Conservation (phyloP, 495 filamentous ascomycete genomes). For the Aspergillus wentii region DNA sequence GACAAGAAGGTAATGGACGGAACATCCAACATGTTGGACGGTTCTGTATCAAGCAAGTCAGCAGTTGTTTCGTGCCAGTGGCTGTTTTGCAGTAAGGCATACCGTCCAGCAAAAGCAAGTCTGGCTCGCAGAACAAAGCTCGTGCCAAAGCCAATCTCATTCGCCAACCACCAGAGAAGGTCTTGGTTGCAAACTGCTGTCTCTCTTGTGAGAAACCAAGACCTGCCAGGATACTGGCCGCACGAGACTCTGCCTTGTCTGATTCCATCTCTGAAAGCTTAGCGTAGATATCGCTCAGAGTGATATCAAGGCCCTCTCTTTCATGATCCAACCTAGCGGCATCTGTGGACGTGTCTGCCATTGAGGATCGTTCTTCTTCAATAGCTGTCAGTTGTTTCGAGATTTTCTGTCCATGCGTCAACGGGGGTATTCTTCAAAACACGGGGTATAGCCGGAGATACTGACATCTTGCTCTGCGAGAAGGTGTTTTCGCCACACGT, state of each 20-base stretch:
- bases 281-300: constrained; percentile 80
- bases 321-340: constrained; percentile 79
- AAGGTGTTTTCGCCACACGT: constrained; percentile 97
- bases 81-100: constrained; percentile 6
- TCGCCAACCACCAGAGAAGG: constrained; percentile 99
- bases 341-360: constrained; percentile 85
- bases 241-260: constrained; percentile 93
- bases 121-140: constrained; percentile 97
- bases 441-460: constrained; percentile 3
- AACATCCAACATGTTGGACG: constrained; percentile 99
- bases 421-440: constrained; percentile 11
- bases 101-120: constrained; percentile 89
- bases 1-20: constrained; percentile 99
- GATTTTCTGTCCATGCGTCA: constrained; percentile 61
- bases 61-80: background rate
- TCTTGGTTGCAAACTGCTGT: constrained; percentile 90
- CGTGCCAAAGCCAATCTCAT: constrained; percentile 95
- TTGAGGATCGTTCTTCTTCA: constrained; percentile 68
- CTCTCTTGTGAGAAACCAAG: constrained; percentile 93
- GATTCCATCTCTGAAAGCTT: constrained; percentile 99
- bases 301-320: constrained; percentile 83
- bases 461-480: constrained; percentile 81
- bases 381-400: constrained; percentile 69
- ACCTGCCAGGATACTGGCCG: constrained; percentile 93
- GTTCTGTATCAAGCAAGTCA: constrained; percentile 54